These are phyloP conservation scores for Solanum pennellii DNA, from an alignment of 257 asterid species.

Conservation along the genomic window DNA sequence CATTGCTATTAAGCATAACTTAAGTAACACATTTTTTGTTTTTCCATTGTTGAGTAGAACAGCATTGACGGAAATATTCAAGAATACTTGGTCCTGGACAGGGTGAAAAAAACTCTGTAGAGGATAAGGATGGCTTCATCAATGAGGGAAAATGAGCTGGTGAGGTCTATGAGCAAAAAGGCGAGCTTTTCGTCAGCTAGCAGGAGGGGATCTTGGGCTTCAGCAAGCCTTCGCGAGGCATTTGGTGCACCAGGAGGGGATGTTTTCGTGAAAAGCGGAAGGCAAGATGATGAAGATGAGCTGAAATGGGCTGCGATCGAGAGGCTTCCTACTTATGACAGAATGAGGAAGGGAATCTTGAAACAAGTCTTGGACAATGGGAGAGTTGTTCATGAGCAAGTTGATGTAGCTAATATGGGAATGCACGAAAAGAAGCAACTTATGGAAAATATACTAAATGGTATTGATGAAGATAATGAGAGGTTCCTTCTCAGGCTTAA, in stretches of 20 bases:
- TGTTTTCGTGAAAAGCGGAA: conserved; percentile 49
- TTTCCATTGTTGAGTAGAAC: not conserved
- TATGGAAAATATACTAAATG: conserved; percentile 46
- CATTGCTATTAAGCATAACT: not conserved
- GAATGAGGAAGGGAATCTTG: conserved; percentile 56
- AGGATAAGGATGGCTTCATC: conserved; percentile 32
- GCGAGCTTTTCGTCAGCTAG: conserved; percentile 51
- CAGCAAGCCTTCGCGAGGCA: conserved; percentile 56
- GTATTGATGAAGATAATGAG: conserved; percentile 69
- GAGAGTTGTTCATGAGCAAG: conserved; percentile 44
- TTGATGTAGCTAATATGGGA: conserved; percentile 50
- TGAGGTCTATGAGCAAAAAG: conserved; percentile 46
- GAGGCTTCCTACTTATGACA: conserved; percentile 73
- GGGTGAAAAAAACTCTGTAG: conserved; percentile 8
- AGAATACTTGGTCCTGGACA: not conserved
- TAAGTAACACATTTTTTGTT: not conserved
- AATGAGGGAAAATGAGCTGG: conserved; percentile 42
- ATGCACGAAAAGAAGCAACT: conserved; percentile 51
- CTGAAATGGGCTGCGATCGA: conserved; percentile 84
- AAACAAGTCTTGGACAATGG: conserved; percentile 62
- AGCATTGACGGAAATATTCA: not conserved
- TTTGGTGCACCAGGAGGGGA: conserved; percentile 51
- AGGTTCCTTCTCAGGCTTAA: conserved; percentile 45
- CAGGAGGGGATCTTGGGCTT: conserved; percentile 44
- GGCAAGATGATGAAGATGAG: conserved; percentile 59